Evolutionary conservation across 179 eudicot species (phyloP), one percentile per base, ranked within the genome.

Genomic region (Corrigiola litoralis): DNA sequence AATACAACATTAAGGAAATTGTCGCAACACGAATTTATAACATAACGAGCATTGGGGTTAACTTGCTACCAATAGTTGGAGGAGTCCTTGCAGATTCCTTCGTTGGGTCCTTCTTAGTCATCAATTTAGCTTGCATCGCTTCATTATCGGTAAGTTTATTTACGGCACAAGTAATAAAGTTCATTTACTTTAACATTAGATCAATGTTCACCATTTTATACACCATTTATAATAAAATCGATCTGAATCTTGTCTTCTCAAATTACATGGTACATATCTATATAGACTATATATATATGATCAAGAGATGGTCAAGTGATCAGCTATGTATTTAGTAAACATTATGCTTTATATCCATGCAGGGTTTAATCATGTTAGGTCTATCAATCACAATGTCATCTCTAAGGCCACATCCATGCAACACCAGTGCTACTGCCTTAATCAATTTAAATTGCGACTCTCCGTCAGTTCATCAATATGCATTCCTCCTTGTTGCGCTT

Each of bases 61-160:
- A 59, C 18, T 28, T 68, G 0, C 11, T 68, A 29, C 56, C 48
- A 3, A 34, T 58, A 13, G 4, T 68, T 11, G 49, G 58, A n/a
- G 72, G 57, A 24, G 16, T 68, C 18, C n/a, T 68, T 58, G 62
- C 72, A 33, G 72, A 68, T 49, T 68, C 65, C 5, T 58, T 47
- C 25, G 10, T 68, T 36, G 72, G 72, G 14, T 68, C 64, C 11
- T 58, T 68, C 65, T 46, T 48, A 2, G 46, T 68, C 46, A 36
- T 68, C 72, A 68, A 16, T 57, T 38, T 58, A 23, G 56, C 72
- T 45, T 68, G 65, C 13, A 33, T 68, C 25, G 48, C 56, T 27
- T 68, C 72, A 2, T 49, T 68, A 48, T 18, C 58, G 56, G 72
- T 68, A 68, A 23, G 36, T 58, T 25, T n/a, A n/a, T n/a, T n/a